Conservation (phyloP, 768 basidiomycete species). For the Lenzites betulinus region DNA sequence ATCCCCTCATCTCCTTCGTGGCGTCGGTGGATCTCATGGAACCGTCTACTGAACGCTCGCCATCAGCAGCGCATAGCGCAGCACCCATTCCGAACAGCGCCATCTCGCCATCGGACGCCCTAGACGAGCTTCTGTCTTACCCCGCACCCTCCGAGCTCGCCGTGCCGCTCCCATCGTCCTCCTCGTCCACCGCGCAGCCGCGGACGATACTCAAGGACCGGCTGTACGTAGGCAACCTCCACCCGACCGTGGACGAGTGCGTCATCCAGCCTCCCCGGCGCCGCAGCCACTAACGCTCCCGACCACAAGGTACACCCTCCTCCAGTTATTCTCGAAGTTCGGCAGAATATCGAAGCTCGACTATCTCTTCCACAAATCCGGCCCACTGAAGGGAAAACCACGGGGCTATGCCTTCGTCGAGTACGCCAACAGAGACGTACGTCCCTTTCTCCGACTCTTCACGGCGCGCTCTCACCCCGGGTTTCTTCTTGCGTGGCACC, state of each 20-base stretch:
- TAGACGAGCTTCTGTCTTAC: constrained; percentile 31
- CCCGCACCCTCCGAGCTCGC: constrained; percentile 23
- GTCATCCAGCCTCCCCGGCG: constrained; percentile 20
- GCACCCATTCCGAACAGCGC: neutral
- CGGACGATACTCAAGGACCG: constrained; percentile 60
- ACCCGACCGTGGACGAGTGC: constrained; percentile 86
- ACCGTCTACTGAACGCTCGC: neutral
- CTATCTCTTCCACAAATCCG: constrained; percentile 93
- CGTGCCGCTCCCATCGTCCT: constrained; percentile 8
- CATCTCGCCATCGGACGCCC: neutral
- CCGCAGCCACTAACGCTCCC: neutral
- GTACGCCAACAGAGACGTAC: constrained; percentile 76
- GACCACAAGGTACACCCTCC: constrained; percentile 72
- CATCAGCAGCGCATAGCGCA: neutral
- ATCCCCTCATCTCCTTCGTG: neutral
- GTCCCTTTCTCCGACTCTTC: constrained; percentile 38
- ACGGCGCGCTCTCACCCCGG: constrained; percentile 49
- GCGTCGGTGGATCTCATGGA: constrained; percentile 6
- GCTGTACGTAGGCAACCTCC: constrained; percentile 88
- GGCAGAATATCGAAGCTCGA: constrained; percentile 93
- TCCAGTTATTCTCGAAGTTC: constrained; percentile 89
- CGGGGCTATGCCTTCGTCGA: constrained; percentile 96
- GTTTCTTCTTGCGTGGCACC: constrained; percentile 36
- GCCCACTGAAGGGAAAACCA: constrained; percentile 86
- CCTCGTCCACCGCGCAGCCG: constrained; percentile 21